Evolutionary conservation across 352 stramenopile species (phyloP), one percentile per base, ranked within the genome.

Genomic region (Pythium pyrilobum): DNA sequence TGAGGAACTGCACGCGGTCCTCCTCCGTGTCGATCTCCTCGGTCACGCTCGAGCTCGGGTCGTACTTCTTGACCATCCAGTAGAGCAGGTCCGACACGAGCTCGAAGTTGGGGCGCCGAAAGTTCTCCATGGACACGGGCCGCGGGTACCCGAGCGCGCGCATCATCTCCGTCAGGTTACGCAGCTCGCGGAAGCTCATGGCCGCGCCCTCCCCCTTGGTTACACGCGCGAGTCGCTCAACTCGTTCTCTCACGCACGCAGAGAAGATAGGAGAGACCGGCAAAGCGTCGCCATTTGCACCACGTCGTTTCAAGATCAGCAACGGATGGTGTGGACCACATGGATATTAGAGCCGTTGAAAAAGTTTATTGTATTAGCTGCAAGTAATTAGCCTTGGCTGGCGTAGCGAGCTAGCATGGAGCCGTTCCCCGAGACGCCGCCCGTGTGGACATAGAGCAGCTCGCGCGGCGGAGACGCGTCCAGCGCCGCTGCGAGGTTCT

Each of bases 161-260:
- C 93, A 99, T 96, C 67, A 97, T 96, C 75, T 98, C 91, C 18
- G 89, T 97, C 53, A 99, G 89, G 72, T 98, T 90, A 46, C 84
- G 78, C 57, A 92, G 69, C 65, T 95, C 84, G 13, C 82, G 81
- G 69, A 90, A 95, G 66, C 80, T 92, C 82, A 95, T 92, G 25
- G 32, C 47, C 10, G 21, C 20, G 20, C 6, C 21, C 8, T 34
- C 34, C 16, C n/a, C n/a, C n/a, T n/a, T n/a, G n/a, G n/a, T n/a
- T n/a, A n/a, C n/a, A n/a, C n/a, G n/a, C n/a, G n/a, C n/a, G n/a
- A n/a, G n/a, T n/a, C n/a, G n/a, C n/a, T n/a, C n/a, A n/a, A n/a
- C n/a, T n/a, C n/a, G n/a, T n/a, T n/a, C n/a, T n/a, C n/a, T n/a
- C n/a, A n/a, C n/a, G n/a, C n/a, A n/a, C n/a, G n/a, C n/a, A n/a